Conservation (phyloP, 2,329 filamentous ascomycete genomes). For the Aulographum hederae region DNA sequence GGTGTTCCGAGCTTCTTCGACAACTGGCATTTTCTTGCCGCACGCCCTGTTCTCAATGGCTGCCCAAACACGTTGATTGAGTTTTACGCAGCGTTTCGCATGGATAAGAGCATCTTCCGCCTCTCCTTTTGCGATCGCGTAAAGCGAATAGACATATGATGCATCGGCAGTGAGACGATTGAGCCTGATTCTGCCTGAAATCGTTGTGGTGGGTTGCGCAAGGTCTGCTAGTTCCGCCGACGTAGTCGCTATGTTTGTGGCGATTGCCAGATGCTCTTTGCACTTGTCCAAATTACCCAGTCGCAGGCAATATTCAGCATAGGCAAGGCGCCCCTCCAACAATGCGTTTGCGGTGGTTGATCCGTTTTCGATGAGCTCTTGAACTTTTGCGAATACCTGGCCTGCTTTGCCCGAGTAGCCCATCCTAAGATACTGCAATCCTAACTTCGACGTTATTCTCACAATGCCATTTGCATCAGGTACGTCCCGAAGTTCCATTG, state of each 20-base stretch:
- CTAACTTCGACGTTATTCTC: neutral
- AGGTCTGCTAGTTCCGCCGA: constrained; percentile 14
- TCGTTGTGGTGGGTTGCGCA: constrained; percentile 13
- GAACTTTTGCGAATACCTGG: constrained; percentile 38
- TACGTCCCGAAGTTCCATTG: neutral
- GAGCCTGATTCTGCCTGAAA: constrained; percentile 16
- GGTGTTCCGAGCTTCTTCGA: neutral
- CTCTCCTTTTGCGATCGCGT: constrained; percentile 37
- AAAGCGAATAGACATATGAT: constrained; percentile 43
- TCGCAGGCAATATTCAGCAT: constrained; percentile 55
- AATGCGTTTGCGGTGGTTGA: constrained; percentile 24
- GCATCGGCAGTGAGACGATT: constrained; percentile 41
- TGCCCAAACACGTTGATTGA: constrained; percentile 33
- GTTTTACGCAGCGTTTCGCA: constrained; percentile 17
- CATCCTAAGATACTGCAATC: constrained; percentile 34
- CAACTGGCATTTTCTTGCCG: constrained; percentile 8
- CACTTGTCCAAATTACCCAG: constrained; percentile 48
- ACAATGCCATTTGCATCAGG: neutral
- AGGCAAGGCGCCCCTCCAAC: constrained; percentile 47
- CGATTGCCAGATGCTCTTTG: constrained; percentile 12
- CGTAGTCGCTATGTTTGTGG: constrained; percentile 12
- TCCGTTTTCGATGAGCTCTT: constrained; percentile 25
- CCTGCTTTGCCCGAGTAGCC: constrained; percentile 42
- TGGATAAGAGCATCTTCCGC: constrained; percentile 23
- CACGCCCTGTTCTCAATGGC: constrained; percentile 28